phyloP scores from a whole-genome alignment of 352 stramenopile genomes.

The Aphanomyces astaci region DNA sequence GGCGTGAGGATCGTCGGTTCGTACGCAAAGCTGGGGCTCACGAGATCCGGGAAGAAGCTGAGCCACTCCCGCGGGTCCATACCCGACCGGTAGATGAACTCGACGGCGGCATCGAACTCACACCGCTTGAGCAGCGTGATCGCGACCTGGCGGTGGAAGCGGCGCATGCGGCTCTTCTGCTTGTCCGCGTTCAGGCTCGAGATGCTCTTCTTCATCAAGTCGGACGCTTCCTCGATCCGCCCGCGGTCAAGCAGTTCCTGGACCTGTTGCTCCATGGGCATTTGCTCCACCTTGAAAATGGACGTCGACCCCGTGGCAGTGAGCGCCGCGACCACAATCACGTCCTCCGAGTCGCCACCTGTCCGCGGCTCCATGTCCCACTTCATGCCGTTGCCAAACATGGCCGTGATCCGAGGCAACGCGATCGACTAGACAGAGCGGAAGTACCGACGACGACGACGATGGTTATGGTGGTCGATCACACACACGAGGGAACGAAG shows the following conservation, averaged over 20 bases:
- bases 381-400: slow-evolving; percentile 88
- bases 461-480: background rate
- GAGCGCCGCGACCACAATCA: slow-evolving; percentile 64
- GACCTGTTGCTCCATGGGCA: slow-evolving; percentile 78
- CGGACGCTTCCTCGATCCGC: slow-evolving; percentile 76
- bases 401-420: slow-evolving; percentile 49
- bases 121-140: slow-evolving; percentile 67
- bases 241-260: slow-evolving; percentile 76
- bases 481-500: too few species aligned
- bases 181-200: slow-evolving; percentile 62
- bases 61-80: slow-evolving; percentile 83
- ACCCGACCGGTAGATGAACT: slow-evolving; percentile 81
- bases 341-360: slow-evolving; percentile 63
- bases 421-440: slow-evolving; percentile 34
- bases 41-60: slow-evolving; percentile 76
- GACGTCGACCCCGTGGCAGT: slow-evolving; percentile 50
- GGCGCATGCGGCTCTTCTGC: slow-evolving; percentile 82
- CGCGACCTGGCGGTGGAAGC: slow-evolving; percentile 77
- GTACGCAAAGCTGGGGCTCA: slow-evolving; percentile 76
- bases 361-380: slow-evolving; percentile 81
- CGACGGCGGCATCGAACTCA: slow-evolving; percentile 64
- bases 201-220: slow-evolving; percentile 79
- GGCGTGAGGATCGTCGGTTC: slow-evolving; percentile 75
- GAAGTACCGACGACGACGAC: background rate
- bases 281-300: slow-evolving; percentile 80